Conservation (phyloP, 495 filamentous ascomycete species). For the Penicillium daleae region DNA sequence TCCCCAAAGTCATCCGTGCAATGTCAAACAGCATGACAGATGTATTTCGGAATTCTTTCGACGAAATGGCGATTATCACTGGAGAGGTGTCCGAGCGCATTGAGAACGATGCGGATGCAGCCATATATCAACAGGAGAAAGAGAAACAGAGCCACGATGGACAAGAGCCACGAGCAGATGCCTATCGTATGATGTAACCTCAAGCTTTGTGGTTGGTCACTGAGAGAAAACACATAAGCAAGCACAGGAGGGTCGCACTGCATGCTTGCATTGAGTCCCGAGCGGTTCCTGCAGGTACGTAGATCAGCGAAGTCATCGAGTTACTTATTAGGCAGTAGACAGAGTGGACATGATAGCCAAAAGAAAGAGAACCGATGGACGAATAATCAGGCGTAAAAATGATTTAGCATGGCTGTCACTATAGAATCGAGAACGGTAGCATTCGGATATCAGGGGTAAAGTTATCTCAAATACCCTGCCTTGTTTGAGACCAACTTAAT, state of each 20-base stretch:
- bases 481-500: background rate
- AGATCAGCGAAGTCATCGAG: background rate
- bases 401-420: no score
- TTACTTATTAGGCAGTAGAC: background rate
- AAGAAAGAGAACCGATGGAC: background rate
- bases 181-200: background rate
- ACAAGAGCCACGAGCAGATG: no score
- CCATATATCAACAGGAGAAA: no score
- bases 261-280: background rate
- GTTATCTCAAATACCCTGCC: slow-evolving; percentile 3
- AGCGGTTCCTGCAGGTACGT: background rate
- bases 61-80: no score
- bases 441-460: background rate
- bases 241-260: background rate
- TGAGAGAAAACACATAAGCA: background rate
- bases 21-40: no score
- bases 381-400: background rate
- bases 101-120: no score
- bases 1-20: no score
- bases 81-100: no score
- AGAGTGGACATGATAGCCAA: background rate
- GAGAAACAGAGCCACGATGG: no score
- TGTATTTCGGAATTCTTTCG: no score
- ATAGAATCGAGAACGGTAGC: no score
- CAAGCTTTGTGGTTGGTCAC: background rate